Evolutionary conservation across 2,329 filamentous ascomycete species (phyloP).

Genomic region (Ophiocordyceps camponoti-saundersi): DNA sequence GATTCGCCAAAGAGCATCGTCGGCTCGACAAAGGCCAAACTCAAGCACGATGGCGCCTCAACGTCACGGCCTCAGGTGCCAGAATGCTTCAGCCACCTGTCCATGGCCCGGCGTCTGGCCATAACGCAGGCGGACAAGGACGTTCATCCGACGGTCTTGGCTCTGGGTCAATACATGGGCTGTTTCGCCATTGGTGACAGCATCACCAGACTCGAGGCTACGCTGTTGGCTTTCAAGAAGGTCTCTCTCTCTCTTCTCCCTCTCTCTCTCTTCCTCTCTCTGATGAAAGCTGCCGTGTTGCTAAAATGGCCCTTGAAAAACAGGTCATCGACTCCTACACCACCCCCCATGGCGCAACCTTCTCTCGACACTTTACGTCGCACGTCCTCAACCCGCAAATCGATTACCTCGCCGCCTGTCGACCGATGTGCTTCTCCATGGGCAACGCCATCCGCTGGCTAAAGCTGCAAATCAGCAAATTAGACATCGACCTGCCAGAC

Average conservation of each 20-base stretch:
- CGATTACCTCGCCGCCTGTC: slow-evolving; percentile 80
- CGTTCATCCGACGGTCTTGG: slow-evolving; percentile 74
- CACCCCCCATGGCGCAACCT: slow-evolving; percentile 67
- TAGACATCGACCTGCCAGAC: slow-evolving; percentile 75
- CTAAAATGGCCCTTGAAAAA: background rate
- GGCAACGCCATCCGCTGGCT: slow-evolving; percentile 92
- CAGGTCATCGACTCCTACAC: slow-evolving; percentile 87
- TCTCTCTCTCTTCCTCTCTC: slow-evolving; percentile 1
- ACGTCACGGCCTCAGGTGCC: slow-evolving; percentile 43
- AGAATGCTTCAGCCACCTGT: slow-evolving; percentile 69
- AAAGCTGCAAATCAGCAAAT: slow-evolving; percentile 79
- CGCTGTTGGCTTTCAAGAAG: slow-evolving; percentile 75
- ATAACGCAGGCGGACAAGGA: slow-evolving; percentile 48
- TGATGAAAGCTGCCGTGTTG: background rate
- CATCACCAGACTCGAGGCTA: slow-evolving; percentile 73
- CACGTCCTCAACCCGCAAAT: slow-evolving; percentile 91
- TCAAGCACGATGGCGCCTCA: slow-evolving; percentile 29
- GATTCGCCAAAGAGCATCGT: background rate
- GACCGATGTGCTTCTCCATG: slow-evolving; percentile 93
- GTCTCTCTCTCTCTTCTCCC: slow-evolving; percentile 22
- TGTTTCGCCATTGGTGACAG: slow-evolving; percentile 80
- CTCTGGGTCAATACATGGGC: slow-evolving; percentile 78
- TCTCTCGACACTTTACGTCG: slow-evolving; percentile 79
- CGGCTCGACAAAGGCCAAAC: slow-evolving; percentile 11
- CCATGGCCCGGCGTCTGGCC: slow-evolving; percentile 42